A percentile compares a stretch with the other conserved stretches of the same genome.
Evolutionary conservation across 2,329 filamentous ascomycete species (phyloP).

Genomic region (Sclerotiophoma versabilis): DNA sequence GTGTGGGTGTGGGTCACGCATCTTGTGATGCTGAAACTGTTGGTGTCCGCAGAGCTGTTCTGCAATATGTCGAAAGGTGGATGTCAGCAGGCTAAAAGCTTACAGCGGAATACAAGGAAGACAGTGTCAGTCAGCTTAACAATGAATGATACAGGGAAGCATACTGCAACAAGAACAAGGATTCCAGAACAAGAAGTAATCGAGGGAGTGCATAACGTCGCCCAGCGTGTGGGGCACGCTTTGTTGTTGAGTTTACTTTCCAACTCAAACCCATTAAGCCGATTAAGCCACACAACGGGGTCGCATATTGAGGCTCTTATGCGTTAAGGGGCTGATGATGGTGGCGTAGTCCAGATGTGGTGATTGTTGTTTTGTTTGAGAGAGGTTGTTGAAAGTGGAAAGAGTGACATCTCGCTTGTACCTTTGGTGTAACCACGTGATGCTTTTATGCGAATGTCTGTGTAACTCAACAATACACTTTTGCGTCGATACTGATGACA

Average conservation of each 20-base stretch:
- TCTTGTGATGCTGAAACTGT: slow-evolving; percentile 6
- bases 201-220: neutral
- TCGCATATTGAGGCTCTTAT: neutral
- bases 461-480: neutral
- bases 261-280: too few species aligned
- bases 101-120: neutral
- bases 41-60: neutral
- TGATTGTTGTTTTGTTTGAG: neutral
- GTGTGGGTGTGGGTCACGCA: neutral
- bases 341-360: neutral
- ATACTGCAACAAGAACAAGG: neutral
- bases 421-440: slow-evolving; percentile 14
- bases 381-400: slow-evolving; percentile 1
- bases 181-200: neutral
- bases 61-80: neutral
- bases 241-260: neutral
- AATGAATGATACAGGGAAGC: neutral
- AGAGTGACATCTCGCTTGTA: slow-evolving; percentile 7
- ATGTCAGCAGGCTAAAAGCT: slow-evolving; percentile 8
- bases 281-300: neutral
- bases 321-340: neutral
- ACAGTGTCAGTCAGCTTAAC: neutral
- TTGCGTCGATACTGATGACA: neutral
- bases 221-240: neutral
- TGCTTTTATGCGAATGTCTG: neutral